Percentiles rank a stretch among this genome's conserved stretches.
Evolutionary conservation across 106 monocot species (phyloP).

Genomic region (Dendrobium catenatum): DNA sequence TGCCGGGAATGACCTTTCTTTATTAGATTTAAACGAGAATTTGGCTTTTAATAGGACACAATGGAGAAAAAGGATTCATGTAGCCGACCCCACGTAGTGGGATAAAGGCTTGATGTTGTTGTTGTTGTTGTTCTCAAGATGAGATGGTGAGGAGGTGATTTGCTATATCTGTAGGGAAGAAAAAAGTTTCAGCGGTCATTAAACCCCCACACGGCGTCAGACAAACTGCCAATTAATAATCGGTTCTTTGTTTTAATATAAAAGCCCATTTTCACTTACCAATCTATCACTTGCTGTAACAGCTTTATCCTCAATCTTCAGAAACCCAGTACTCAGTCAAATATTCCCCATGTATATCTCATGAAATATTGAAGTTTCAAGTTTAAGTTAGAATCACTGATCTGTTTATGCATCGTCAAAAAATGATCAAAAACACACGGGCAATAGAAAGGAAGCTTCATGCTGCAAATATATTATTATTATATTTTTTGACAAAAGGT

Average conservation of each 20-base stretch:
- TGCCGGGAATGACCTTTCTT: too few relatives aligned
- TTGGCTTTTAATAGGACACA: too few relatives aligned
- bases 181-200: too few relatives aligned
- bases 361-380: neutral
- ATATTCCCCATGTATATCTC: neutral
- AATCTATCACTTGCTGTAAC: neutral
- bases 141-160: too few relatives aligned
- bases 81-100: too few relatives aligned
- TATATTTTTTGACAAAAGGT: neutral
- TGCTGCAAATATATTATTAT: neutral
- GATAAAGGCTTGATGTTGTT: too few relatives aligned
- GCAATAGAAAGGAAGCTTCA: neutral
- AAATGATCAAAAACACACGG: too few relatives aligned
- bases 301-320: neutral
- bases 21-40: too few relatives aligned
- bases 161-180: too few relatives aligned
- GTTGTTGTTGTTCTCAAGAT: too few relatives aligned
- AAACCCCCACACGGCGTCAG: too few relatives aligned
- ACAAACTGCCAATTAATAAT: neutral
- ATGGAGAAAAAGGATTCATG: too few relatives aligned
- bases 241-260: neutral
- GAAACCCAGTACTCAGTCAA: neutral
- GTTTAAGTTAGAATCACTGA: neutral
- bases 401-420: neutral
- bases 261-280: neutral